Percentiles rank a stretch among this genome's conserved stretches.
Evolutionary conservation across 345 rosid species (phyloP).

Genomic region (Gynandropsis gynandra): DNA sequence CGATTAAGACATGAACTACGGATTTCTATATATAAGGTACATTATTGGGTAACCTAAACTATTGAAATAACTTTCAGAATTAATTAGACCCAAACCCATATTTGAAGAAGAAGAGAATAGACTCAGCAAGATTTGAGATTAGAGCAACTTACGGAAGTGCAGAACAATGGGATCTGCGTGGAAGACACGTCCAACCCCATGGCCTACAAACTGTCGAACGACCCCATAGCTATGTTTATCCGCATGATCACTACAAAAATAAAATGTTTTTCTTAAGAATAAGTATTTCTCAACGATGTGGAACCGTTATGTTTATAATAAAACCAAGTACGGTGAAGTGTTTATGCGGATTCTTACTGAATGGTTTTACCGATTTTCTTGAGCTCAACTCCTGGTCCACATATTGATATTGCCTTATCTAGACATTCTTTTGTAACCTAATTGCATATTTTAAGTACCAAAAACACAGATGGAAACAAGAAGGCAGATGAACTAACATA

Average conservation of each 20-base stretch:
- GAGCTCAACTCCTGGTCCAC: conserved; percentile 76
- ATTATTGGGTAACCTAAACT: no score
- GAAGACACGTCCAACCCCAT: conserved; percentile 85
- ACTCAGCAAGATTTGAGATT: not conserved
- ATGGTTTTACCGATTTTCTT: conserved; percentile 80
- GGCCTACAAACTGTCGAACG: conserved; percentile 80
- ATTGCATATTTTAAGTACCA: conserved; percentile 17
- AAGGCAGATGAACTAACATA: not conserved
- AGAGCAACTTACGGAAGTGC: conserved; percentile 55
- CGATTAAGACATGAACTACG: no score
- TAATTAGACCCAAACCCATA: no score
- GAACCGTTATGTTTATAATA: not conserved
- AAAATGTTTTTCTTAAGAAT: not conserved
- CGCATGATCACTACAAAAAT: conserved; percentile 59
- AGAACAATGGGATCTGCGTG: conserved; percentile 81
- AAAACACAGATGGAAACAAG: conserved; percentile 1
- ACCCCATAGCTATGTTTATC: conserved; percentile 79
- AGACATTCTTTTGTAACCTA: conserved; percentile 87
- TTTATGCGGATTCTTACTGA: conserved; percentile 48
- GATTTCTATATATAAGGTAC: no score
- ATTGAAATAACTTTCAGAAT: no score
- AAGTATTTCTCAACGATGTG: not conserved
- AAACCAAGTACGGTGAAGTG: not conserved
- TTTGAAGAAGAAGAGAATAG: not conserved
- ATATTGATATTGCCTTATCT: conserved; percentile 65